Conservation (phyloP, 192 early-diverging fungal genomes). For the Paraglomus occultum region DNA sequence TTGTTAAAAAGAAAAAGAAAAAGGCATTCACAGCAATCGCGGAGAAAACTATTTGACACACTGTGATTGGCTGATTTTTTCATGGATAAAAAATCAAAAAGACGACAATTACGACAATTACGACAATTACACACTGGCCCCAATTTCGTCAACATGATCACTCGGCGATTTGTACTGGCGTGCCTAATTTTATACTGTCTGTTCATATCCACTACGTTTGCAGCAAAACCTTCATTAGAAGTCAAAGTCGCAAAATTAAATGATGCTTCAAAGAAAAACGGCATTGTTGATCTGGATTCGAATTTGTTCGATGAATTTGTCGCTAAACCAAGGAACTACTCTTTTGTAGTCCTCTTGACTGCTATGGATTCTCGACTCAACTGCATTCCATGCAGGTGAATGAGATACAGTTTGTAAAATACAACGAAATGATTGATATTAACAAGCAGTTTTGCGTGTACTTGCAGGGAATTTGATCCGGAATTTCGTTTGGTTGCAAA, state of each 20-base stretch:
- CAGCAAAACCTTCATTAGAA: slow-evolving; percentile 22
- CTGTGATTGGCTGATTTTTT: too few relatives aligned
- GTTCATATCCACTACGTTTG: neutral
- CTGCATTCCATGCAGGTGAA: slow-evolving; percentile 74
- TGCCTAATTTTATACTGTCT: too few relatives aligned
- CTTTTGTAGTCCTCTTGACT: slow-evolving; percentile 64
- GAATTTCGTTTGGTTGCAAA: slow-evolving; percentile 62
- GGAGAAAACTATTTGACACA: too few relatives aligned
- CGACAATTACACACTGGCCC: too few relatives aligned
- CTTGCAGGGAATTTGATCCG: slow-evolving; percentile 61
- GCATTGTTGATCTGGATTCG: slow-evolving; percentile 56
- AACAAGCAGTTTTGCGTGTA: neutral
- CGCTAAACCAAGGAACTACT: slow-evolving; percentile 66
- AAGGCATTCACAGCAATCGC: too few relatives aligned
- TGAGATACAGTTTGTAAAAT: neutral
- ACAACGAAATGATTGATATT: neutral
- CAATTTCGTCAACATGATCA: too few relatives aligned
- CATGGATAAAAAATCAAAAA: too few relatives aligned
- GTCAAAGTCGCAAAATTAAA: slow-evolving; percentile 30
- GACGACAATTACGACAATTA: too few relatives aligned
- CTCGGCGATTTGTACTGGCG: too few relatives aligned
- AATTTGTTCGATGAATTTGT: slow-evolving; percentile 54
- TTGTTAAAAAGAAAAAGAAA: too few relatives aligned
- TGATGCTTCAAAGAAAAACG: slow-evolving; percentile 29
- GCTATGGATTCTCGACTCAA: slow-evolving; percentile 58